phyloP scores from a whole-genome alignment of 129 eudicot species.

The carrot (Daucus carota) region DH1_v3.0 NC_030387.2:40095501-40096000 shows the following conservation, averaged over 20 bases:
- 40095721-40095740: conserved; percentile 20
- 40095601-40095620: conserved; percentile 43
- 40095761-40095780: conserved; percentile 23
- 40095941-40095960: conserved; percentile 42
- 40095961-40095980: conserved; percentile 21
- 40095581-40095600: conserved; percentile 27
- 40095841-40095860: conserved; percentile 28
- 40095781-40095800: conserved; percentile 29
- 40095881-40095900: conserved; percentile 38
- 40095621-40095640: conserved; percentile 34
- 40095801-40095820: conserved; percentile 41
- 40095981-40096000: conserved; percentile 28
- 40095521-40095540: conserved; percentile 53
- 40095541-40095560: conserved; percentile 25
- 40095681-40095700: conserved; percentile 25
- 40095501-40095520: conserved; percentile 28
- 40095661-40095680: conserved; percentile 7
- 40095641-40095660: conserved; percentile 30
- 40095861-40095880: conserved; percentile 36
- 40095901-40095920: conserved; percentile 40
- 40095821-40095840: conserved; percentile 11
- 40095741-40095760: conserved; percentile 36
- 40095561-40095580: conserved; percentile 38
- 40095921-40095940: conserved; percentile 37
- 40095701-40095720: conserved; percentile 23